Base-by-base conservation (phyloP, 2,329 filamentous ascomycete species). In the Cadophora malorum region DNA sequence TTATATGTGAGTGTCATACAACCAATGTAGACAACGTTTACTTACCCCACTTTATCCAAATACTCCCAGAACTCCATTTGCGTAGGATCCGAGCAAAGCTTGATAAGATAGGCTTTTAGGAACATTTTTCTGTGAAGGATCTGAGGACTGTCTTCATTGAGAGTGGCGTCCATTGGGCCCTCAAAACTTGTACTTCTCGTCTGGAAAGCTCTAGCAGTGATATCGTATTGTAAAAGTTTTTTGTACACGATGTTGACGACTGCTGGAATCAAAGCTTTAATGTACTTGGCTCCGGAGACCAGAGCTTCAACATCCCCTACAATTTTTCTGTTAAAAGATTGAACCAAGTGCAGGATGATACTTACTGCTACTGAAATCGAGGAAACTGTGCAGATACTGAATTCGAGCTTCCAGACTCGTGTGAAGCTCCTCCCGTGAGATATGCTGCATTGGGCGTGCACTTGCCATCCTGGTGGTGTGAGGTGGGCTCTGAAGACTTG, bases 191-290 rank as follows among this genome's bases (percentile, higher is more conserved):
- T 88, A 69, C 82, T 85, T 23, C 84, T 79, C 2, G 85, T 88
- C 69, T 87, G 84, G 78, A 94, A 93, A 21, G 91, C 90, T 56
- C 90, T 86, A 0, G 92, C 91, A 2, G 92, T 95, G 78, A 94
- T 92, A 77, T 94, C 92, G 79, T 91, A 92, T 75, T 90, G 87
- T 16, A 94, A 82, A 0, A 94, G 85, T 78, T 94, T 94, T 76
- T 90, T 90, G 82, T 94, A 95, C 41, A 94, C 90, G 71, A 93
- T 91, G 79, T 94, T 93, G 76, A 94, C 91, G 16, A 95, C 86
- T 53, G 91, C 91, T 1, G 92, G 92, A 71, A 94, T 93, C 33
- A 94, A 85, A 16, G 89, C 64, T n/a, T 70, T 70, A 21, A 77
- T 69, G 35, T 75, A 70, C 10, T 75, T 73, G 7, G 65, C 69